phyloP scores from a whole-genome alignment of 179 eudicot species.

The Corrigiola litoralis region DNA sequence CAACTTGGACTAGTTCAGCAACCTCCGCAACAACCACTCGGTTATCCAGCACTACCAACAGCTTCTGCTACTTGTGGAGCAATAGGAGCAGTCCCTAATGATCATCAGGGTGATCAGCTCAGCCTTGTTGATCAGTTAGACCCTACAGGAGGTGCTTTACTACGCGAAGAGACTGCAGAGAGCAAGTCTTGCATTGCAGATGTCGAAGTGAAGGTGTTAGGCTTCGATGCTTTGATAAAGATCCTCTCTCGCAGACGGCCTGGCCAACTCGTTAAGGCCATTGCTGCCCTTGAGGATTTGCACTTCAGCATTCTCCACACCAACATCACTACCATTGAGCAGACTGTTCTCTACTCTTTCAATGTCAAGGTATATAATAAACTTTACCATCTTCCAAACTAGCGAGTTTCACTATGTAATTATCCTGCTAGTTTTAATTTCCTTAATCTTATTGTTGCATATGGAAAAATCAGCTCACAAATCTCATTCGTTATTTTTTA shows the following conservation, averaged over 20 bases:
- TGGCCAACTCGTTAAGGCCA: conserved; percentile 67
- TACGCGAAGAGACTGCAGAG: conserved; percentile 65
- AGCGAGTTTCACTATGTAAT: not conserved
- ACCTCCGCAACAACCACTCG: conserved; percentile 32
- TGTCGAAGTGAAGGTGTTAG: conserved; percentile 79
- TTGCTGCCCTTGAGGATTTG: conserved; percentile 77
- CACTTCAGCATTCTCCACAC: conserved; percentile 76
- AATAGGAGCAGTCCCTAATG: not conserved
- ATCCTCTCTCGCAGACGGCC: conserved; percentile 77
- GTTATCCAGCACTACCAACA: conserved; percentile 5
- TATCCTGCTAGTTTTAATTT: no score
- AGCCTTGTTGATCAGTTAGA: conserved; percentile 14
- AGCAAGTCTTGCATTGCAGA: conserved; percentile 80
- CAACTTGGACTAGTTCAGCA: conserved; percentile 28
- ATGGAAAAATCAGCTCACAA: no score
- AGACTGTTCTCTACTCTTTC: conserved; percentile 88
- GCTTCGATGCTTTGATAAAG: conserved; percentile 83
- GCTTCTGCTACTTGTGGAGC: no score
- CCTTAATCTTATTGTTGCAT: no score
- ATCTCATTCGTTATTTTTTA: not conserved
- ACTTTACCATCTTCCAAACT: not conserved
- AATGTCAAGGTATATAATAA: conserved; percentile 63
- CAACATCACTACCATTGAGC: conserved; percentile 82
- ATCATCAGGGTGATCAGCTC: conserved; percentile 22
- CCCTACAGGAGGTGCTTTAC: conserved; percentile 15